Conservation (phyloP, 2,329 filamentous ascomycete species). For the Fusarium sp. region DNA sequence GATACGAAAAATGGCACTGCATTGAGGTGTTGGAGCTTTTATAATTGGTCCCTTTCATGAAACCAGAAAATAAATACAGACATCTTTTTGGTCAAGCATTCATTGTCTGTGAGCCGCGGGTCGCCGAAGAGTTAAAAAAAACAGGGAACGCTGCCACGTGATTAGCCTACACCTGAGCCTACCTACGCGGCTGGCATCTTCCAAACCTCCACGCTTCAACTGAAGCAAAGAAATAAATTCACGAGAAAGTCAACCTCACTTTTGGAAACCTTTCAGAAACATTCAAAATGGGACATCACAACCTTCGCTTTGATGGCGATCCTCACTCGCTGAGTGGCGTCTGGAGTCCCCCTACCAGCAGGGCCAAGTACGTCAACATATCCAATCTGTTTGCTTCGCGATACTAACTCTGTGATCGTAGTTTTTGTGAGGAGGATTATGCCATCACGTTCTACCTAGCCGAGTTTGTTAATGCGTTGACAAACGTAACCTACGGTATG, state of each 20-base stretch:
- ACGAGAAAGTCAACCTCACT: background rate
- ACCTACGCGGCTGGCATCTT: constrained; percentile 21
- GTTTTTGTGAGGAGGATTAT: constrained; percentile 64
- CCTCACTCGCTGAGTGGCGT: constrained; percentile 51
- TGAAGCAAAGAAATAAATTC: background rate
- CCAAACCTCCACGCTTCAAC: background rate
- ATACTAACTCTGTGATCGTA: constrained; percentile 39
- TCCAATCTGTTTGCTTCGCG: background rate
- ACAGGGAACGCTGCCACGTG: constrained; percentile 25
- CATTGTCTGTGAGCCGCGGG: background rate
- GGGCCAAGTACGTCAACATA: constrained; percentile 53
- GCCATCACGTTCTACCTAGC: constrained; percentile 58
- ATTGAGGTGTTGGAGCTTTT: constrained; percentile 1
- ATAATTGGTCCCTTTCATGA: background rate
- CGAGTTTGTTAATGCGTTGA: constrained; percentile 61
- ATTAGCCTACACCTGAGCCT: constrained; percentile 31
- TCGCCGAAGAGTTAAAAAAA: constrained; percentile 1
- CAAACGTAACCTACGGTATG: constrained; percentile 61
- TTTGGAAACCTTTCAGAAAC: background rate
- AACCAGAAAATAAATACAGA: background rate
- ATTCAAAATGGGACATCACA: constrained; percentile 51
- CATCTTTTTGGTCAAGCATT: background rate
- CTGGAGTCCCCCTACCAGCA: constrained; percentile 58
- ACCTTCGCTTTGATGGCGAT: constrained; percentile 55
- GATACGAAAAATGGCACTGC: constrained; percentile 6